These are phyloP conservation scores for Neofusicoccum cordaticola DNA, from an alignment of 2,329 filamentous ascomycete species.

Conservation along the genomic window DNA sequence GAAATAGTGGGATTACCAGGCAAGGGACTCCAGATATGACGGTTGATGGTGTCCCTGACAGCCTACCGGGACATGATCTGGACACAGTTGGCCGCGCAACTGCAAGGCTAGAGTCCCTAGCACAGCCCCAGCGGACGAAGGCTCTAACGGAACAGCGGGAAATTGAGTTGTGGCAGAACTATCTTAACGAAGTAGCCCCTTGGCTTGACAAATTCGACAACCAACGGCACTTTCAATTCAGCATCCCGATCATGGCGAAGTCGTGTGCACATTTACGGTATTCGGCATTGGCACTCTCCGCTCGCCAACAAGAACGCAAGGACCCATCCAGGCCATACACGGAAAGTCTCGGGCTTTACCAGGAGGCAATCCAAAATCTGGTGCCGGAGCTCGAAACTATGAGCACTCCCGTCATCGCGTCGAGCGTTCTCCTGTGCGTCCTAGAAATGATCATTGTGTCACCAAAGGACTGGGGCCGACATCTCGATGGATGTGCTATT, in stretches of 20 bases:
- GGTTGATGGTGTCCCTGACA: not conserved
- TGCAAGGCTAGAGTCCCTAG: conserved; percentile 8
- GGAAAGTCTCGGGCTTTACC: conserved; percentile 54
- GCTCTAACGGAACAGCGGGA: conserved; percentile 19
- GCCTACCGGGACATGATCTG: not conserved
- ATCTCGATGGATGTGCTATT: conserved; percentile 56
- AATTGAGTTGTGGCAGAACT: conserved; percentile 35
- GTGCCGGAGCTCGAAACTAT: conserved; percentile 43
- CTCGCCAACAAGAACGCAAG: conserved; percentile 55
- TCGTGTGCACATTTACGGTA: conserved; percentile 50
- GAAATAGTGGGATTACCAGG: conserved; percentile 18
- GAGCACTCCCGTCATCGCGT: conserved; percentile 47
- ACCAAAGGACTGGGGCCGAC: conserved; percentile 53
- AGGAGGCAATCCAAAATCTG: conserved; percentile 51
- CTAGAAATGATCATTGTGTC: conserved; percentile 51
- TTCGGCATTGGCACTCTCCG: conserved; percentile 55
- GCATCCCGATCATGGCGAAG: conserved; percentile 51
- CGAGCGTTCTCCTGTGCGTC: conserved; percentile 48
- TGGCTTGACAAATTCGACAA: conserved; percentile 60
- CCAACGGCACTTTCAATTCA: conserved; percentile 52
- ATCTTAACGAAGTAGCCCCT: conserved; percentile 52
- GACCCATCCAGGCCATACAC: conserved; percentile 44
- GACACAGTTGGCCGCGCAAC: not conserved
- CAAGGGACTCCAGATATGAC: conserved; percentile 19
- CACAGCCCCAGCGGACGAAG: not conserved